Evolutionary conservation across 768 basidiomycete genomes (phyloP).

Genomic region (Pulveroboletus sp.): DNA sequence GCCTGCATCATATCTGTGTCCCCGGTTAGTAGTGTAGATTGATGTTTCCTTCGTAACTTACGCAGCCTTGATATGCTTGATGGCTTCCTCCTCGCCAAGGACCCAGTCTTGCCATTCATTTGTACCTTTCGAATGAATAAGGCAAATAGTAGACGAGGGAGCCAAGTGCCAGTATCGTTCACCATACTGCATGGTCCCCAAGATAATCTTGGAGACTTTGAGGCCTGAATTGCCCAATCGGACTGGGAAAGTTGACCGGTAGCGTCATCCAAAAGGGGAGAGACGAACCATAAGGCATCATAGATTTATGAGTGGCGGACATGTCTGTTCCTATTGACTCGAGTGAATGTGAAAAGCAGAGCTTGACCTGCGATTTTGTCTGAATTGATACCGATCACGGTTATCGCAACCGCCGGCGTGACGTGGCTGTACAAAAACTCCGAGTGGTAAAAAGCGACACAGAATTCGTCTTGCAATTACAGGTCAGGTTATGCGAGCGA

Average conservation of each 20-base stretch:
- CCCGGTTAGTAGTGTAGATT: neutral
- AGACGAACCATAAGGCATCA: slow-evolving; percentile 16
- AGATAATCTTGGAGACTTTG: slow-evolving; percentile 4
- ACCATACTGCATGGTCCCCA: slow-evolving; percentile 6
- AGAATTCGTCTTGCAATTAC: too few relatives aligned
- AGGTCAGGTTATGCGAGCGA: neutral
- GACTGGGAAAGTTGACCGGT: neutral
- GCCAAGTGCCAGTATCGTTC: too few relatives aligned
- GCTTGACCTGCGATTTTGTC: neutral
- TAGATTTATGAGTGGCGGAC: slow-evolving; percentile 5
- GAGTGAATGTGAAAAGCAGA: neutral
- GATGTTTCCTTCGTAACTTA: neutral
- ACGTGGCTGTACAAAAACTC: too few relatives aligned
- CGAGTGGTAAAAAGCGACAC: too few relatives aligned
- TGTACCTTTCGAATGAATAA: slow-evolving; percentile 4
- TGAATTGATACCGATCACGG: slow-evolving; percentile 6
- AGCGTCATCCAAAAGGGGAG: too few relatives aligned
- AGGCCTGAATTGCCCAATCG: slow-evolving; percentile 7
- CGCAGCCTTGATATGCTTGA: neutral
- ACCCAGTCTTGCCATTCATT: slow-evolving; percentile 3
- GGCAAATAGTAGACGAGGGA: neutral
- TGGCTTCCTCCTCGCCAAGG: slow-evolving; percentile 2
- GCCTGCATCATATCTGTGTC: neutral
- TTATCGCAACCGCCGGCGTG: too few relatives aligned
- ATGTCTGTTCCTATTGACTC: slow-evolving; percentile 2